These are phyloP conservation scores for Herpetospermum pedunculosum DNA, from an alignment of 306 rosid genomes.

Conservation along the genomic window DNA sequence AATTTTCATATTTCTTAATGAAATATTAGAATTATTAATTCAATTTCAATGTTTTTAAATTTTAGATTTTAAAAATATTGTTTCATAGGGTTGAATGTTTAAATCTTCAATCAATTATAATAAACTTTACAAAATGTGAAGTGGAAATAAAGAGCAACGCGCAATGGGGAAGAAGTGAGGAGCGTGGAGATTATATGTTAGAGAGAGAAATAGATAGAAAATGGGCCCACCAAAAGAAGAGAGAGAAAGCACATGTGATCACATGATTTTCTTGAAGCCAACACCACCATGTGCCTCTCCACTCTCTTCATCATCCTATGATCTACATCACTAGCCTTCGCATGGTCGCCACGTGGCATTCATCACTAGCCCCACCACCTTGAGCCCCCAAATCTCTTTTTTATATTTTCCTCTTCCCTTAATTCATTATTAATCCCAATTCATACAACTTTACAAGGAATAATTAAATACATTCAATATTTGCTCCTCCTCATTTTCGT, in stretches of 20 bases:
- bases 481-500: too few species aligned
- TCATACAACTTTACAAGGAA: not conserved
- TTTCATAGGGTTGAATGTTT: too few species aligned
- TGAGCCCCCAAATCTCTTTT: constrained; percentile 46
- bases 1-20: too few species aligned
- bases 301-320: constrained; percentile 21
- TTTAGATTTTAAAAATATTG: too few species aligned
- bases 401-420: too few species aligned
- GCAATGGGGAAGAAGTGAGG: not conserved
- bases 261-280: constrained; percentile 87
- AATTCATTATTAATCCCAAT: not conserved
- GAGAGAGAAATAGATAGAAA: not conserved
- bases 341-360: constrained; percentile 57
- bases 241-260: constrained; percentile 73
- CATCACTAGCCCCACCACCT: constrained; percentile 34
- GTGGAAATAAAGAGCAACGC: too few species aligned
- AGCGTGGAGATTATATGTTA: not conserved
- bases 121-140: too few species aligned
- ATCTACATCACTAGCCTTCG: constrained; percentile 39
- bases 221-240: constrained; percentile 38
- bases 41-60: too few species aligned
- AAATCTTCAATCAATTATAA: too few species aligned
- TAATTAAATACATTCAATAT: too few species aligned
- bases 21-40: too few species aligned
- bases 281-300: constrained; percentile 87